Evolutionary conservation across 371 early-diverging fungal species (phyloP).

Genomic region (Thermomucor indicae-seudaticae): DNA sequence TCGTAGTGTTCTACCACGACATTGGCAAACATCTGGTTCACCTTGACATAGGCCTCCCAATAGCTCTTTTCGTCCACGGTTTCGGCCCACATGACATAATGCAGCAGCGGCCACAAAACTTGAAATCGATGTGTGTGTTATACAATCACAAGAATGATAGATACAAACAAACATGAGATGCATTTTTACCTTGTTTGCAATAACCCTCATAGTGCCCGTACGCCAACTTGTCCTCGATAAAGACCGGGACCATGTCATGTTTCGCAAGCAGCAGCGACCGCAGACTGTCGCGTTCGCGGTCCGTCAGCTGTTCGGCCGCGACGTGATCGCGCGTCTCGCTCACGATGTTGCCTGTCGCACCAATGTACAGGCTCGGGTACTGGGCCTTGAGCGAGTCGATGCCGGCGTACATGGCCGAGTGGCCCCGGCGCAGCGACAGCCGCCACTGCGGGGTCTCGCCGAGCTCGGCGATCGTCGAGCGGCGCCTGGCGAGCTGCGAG

Average conservation of each 20-base stretch:
- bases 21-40: conserved; percentile 88
- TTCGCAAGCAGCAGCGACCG: conserved; percentile 42
- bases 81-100: conserved; percentile 88
- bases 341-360: conserved; percentile 64
- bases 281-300: conserved; percentile 38
- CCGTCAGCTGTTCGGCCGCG: conserved; percentile 22
- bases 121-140: not conserved
- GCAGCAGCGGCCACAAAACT: conserved; percentile 98
- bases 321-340: conserved; percentile 29
- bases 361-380: conserved; percentile 62
- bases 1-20: conserved; percentile 69
- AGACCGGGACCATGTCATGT: conserved; percentile 69
- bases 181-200: conserved; percentile 76
- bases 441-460: conserved; percentile 31
- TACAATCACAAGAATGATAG: not conserved
- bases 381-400: conserved; percentile 50
- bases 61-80: conserved; percentile 66
- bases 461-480: conserved; percentile 21
- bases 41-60: conserved; percentile 88
- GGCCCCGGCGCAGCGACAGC: conserved; percentile 56
- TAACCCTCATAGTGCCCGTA: conserved; percentile 85
- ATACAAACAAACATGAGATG: not conserved
- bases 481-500: conserved; percentile 28
- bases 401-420: conserved; percentile 76
- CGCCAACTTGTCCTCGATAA: conserved; percentile 68